These are phyloP conservation scores for Mycena haematopus DNA, from an alignment of 768 basidiomycete species.

Conservation along the genomic window DNA sequence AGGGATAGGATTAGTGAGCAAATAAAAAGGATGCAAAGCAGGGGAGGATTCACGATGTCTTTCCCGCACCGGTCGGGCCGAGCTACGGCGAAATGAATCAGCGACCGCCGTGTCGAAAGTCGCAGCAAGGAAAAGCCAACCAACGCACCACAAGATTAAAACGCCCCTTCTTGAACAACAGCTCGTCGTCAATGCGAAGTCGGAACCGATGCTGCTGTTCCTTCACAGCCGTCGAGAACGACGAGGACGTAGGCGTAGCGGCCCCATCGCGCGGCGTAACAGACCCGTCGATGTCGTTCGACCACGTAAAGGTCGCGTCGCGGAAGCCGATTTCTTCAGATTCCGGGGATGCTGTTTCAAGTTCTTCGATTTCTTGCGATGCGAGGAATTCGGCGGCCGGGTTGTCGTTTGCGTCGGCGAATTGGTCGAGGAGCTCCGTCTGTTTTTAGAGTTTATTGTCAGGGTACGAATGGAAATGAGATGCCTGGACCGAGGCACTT, in stretches of 20 bases:
- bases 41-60: constrained; percentile 49
- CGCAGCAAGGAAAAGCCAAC: constrained; percentile 36
- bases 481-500: constrained; percentile 8
- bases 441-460: neutral
- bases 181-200: constrained; percentile 56
- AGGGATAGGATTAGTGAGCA: no score
- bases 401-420: constrained; percentile 43
- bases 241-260: no score
- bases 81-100: constrained; percentile 1
- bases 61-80: constrained; percentile 46
- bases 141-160: constrained; percentile 65
- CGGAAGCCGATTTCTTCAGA: constrained; percentile 52
- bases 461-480: no score
- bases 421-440: constrained; percentile 31
- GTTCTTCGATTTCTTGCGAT: neutral
- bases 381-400: constrained; percentile 49
- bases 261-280: constrained; percentile 39
- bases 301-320: constrained; percentile 65
- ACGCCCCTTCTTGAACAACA: constrained; percentile 58
- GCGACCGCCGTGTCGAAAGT: constrained; percentile 28
- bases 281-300: constrained; percentile 36
- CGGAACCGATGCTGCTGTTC: constrained; percentile 49
- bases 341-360: constrained; percentile 1
- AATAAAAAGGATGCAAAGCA: no score
- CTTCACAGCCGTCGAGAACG: no score